Evolutionary conservation across 768 basidiomycete species (phyloP), one percentile per base, ranked within the genome.

Genomic region (Hygrocybe coccinea): DNA sequence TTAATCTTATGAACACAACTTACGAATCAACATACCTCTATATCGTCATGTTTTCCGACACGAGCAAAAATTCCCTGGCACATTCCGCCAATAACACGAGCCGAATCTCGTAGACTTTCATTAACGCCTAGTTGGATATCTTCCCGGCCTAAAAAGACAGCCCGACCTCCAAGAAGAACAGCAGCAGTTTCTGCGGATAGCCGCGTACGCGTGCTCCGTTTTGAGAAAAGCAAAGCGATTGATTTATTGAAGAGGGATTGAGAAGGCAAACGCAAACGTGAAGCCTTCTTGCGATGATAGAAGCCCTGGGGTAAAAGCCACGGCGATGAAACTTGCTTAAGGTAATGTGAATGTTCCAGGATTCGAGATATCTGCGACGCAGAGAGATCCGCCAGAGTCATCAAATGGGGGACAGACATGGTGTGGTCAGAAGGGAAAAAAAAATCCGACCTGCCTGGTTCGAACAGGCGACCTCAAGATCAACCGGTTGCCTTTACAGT

Each of bases 51-150:
- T 25, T 82, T 87, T 3, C 92, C 93, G 3, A 99, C 95, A 45
- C 97, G 87, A 22, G 97, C 95, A 74, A 98, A 95, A 54, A 98
- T 91, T 12, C 95, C 97, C 70, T 97, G 86, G 55, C 87, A 90
- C 95, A 98, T 97, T 3, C 91, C 89, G 2, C 91, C 88, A 58
- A 98, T 83, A 9, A 99, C 91, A 22, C 86, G 79, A 11, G 91
- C 87, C 0, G 89, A 84, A 73, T 99, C 97, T 38, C 89, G 76
- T 3, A 83, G 68, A 25, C 77, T 82, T 79, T 99, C 97, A 70
- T 97, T 99, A 41, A 97, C 94, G 46, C 95, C 95, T 19, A 99
- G 77, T 63, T 99, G 97, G 52, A 97, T 95, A 66, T 98, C 97
- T 2, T 88, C 86, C 46, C 72, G 73, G 2, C 95, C 94, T 7